Evolutionary conservation across 2,329 filamentous ascomycete genomes (phyloP).

Genomic region (Alternaria triticina): DNA sequence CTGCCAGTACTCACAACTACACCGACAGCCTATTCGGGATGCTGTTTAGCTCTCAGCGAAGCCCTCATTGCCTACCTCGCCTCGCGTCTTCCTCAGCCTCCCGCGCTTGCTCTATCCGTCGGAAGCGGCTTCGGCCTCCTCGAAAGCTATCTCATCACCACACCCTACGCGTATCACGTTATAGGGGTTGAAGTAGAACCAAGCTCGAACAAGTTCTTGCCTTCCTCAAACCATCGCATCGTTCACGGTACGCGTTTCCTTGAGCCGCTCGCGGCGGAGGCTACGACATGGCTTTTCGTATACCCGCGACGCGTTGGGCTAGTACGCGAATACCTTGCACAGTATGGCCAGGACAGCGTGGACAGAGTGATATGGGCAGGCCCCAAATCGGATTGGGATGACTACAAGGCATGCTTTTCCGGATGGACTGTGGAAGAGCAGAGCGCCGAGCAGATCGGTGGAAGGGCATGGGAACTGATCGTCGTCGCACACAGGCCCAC

Average conservation of each 20-base stretch:
- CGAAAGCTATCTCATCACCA: slow-evolving; percentile 51
- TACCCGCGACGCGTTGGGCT: slow-evolving; percentile 59
- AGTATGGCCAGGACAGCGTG: slow-evolving; percentile 37
- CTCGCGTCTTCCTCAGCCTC: slow-evolving; percentile 30
- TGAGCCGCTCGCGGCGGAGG: slow-evolving; percentile 50
- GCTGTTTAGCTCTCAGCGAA: slow-evolving; percentile 46
- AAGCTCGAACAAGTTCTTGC: slow-evolving; percentile 55
- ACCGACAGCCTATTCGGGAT: slow-evolving; percentile 39
- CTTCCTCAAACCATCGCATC: slow-evolving; percentile 48
- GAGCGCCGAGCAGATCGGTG: slow-evolving; percentile 35
- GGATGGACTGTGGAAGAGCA: slow-evolving; percentile 26
- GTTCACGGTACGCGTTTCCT: slow-evolving; percentile 56
- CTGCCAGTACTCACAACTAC: slow-evolving; percentile 23
- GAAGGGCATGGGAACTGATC: slow-evolving; percentile 44
- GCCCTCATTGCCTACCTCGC: slow-evolving; percentile 35
- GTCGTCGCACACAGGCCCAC: slow-evolving; percentile 24
- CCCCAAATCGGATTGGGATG: slow-evolving; percentile 52
- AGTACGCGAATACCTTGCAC: slow-evolving; percentile 53
- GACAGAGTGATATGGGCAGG: slow-evolving; percentile 52
- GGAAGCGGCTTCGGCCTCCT: slow-evolving; percentile 61
- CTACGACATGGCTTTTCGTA: slow-evolving; percentile 59
- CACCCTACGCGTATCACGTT: slow-evolving; percentile 37
- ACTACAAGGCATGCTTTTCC: slow-evolving; percentile 38
- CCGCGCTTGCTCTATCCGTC: slow-evolving; percentile 49
- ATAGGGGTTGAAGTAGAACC: slow-evolving; percentile 58